Evolutionary conservation across 1,139 yeast species (phyloP).

Genomic region (Debaryomycetaceae sp.): DNA sequence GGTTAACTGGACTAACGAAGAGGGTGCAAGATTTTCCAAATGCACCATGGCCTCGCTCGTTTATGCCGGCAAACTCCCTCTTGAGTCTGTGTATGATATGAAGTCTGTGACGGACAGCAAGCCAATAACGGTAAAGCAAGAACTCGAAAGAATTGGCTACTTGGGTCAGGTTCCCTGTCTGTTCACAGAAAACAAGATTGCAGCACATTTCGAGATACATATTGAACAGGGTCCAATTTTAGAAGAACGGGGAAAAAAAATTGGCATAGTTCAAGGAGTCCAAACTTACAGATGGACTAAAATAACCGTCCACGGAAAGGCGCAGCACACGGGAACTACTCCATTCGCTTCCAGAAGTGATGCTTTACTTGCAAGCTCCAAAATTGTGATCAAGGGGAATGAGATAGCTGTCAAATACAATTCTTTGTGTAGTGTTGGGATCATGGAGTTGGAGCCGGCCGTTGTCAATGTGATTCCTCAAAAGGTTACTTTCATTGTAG

Average conservation of each 20-base stretch:
- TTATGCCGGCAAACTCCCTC: slow-evolving; percentile 53
- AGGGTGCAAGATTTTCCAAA: slow-evolving; percentile 72
- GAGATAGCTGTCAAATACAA: slow-evolving; percentile 50
- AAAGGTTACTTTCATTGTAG: slow-evolving; percentile 53
- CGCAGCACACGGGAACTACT: slow-evolving; percentile 74
- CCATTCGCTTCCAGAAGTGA: slow-evolving; percentile 64
- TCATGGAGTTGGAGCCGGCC: slow-evolving; percentile 52
- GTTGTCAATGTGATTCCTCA: slow-evolving; percentile 69
- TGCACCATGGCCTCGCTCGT: slow-evolving; percentile 64
- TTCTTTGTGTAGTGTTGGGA: slow-evolving; percentile 63
- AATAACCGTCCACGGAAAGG: slow-evolving; percentile 53
- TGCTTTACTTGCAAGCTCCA: slow-evolving; percentile 56
- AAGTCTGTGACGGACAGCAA: slow-evolving; percentile 51
- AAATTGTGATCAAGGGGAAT: slow-evolving; percentile 52
- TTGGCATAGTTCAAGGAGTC: slow-evolving; percentile 61
- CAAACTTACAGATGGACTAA: slow-evolving; percentile 67
- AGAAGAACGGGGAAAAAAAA: slow-evolving; percentile 50
- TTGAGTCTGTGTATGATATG: slow-evolving; percentile 48
- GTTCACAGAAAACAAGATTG: slow-evolving; percentile 50
- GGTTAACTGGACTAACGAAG: slow-evolving; percentile 73
- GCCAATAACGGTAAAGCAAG: slow-evolving; percentile 51
- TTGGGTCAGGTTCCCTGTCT: slow-evolving; percentile 49
- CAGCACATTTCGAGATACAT: slow-evolving; percentile 71
- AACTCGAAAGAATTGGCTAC: slow-evolving; percentile 58
- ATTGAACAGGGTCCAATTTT: slow-evolving; percentile 75